Evolutionary conservation across 2,329 filamentous ascomycete species (phyloP).

Genomic region (Claviceps sorghi): DNA sequence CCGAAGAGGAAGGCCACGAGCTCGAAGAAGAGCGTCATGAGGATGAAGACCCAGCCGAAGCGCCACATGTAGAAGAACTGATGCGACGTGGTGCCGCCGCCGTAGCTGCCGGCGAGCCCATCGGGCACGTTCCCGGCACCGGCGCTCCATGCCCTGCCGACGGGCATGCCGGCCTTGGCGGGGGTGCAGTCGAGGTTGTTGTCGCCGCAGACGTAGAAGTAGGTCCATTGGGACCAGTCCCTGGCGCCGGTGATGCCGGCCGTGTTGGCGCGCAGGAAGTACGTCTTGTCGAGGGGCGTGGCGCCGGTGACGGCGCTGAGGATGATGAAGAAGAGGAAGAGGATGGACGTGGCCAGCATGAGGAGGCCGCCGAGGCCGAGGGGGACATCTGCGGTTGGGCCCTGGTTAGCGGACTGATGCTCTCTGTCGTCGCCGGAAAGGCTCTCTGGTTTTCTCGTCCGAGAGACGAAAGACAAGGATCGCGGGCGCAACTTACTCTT

Average conservation of each 20-base stretch:
- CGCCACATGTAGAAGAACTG: constrained; percentile 73
- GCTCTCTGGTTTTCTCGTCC: not conserved
- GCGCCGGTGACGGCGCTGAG: constrained; percentile 35
- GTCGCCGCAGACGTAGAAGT: constrained; percentile 66
- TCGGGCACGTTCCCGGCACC: constrained; percentile 29
- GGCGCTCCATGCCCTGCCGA: constrained; percentile 56
- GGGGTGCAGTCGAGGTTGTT: constrained; percentile 49
- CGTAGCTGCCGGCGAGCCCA: constrained; percentile 35
- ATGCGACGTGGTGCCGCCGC: constrained; percentile 36
- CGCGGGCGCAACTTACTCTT: constrained; percentile 9
- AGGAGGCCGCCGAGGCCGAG: constrained; percentile 30
- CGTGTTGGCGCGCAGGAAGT: constrained; percentile 74
- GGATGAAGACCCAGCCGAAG: constrained; percentile 84
- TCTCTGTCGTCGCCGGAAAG: too few relatives aligned
- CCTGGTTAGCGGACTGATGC: not conserved
- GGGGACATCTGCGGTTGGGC: constrained; percentile 19
- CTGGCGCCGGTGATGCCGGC: constrained; percentile 55
- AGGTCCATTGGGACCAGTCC: constrained; percentile 68
- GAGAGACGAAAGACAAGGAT: too few relatives aligned
- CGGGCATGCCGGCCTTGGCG: constrained; percentile 46
- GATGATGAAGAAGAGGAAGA: constrained; percentile 45
- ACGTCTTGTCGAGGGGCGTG: constrained; percentile 56
- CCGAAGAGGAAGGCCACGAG: constrained; percentile 51
- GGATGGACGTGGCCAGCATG: constrained; percentile 35
- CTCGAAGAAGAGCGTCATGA: constrained; percentile 72